Evolutionary conservation across 768 basidiomycete species (phyloP).

Genomic region (Paxillus rubicundulus): DNA sequence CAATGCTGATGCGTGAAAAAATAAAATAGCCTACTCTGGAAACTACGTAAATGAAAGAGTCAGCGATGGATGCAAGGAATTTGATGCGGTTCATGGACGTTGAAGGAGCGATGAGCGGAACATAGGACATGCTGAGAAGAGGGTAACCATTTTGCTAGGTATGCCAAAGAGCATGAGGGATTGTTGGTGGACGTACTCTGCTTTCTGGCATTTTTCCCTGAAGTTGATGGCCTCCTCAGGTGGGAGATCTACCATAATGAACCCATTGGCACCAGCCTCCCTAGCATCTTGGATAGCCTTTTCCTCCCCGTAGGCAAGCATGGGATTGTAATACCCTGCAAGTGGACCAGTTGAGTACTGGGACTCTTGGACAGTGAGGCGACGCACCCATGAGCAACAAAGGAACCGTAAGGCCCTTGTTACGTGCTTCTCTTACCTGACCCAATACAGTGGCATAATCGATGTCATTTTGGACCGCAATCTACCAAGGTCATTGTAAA

Average conservation of each 20-base stretch:
- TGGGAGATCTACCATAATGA: conserved; percentile 96
- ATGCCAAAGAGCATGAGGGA: neutral
- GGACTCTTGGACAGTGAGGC: neutral
- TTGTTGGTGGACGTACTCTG: conserved; percentile 55
- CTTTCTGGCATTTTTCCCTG: conserved; percentile 79
- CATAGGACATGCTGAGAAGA: conserved; percentile 75
- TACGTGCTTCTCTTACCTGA: conserved; percentile 73
- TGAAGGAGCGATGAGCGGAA: conserved; percentile 93
- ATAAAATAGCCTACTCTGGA: conserved; percentile 63
- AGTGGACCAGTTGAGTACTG: no score
- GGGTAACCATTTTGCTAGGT: conserved; percentile 1
- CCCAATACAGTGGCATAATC: conserved; percentile 75
- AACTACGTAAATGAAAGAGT: conserved; percentile 98
- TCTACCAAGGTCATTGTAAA: conserved; percentile 42
- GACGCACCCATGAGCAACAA: conserved; percentile 49
- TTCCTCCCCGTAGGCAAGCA: conserved; percentile 94
- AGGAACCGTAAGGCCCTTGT: conserved; percentile 78
- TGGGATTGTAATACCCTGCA: conserved; percentile 96
- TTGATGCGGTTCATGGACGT: conserved; percentile 85
- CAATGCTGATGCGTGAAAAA: neutral
- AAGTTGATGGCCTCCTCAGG: conserved; percentile 94
- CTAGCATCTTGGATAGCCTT: conserved; percentile 87
- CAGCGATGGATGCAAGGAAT: conserved; percentile 90
- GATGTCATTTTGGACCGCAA: conserved; percentile 78
- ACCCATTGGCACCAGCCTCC: conserved; percentile 93